A percentile compares a stretch with the other conserved stretches of the same genome.
Conservation (phyloP, 23 red algal genomes). For the Gracilaria vermiculophylla region DNA sequence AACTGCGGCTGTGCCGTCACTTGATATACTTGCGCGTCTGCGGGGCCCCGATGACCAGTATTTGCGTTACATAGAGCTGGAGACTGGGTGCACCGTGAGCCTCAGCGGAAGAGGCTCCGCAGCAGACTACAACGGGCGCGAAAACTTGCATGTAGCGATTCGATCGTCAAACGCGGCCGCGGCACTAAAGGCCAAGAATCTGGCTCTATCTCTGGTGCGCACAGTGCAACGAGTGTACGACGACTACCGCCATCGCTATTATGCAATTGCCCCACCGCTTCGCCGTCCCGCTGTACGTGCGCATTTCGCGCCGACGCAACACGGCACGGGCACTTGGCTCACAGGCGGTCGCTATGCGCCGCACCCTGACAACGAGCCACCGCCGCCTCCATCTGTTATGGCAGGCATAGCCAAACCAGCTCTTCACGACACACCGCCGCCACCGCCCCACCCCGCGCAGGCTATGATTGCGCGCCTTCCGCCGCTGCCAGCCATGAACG, state of each 20-base stretch:
- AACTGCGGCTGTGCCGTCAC: neutral
- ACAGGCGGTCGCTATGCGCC: neutral
- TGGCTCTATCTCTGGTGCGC: conserved; percentile 32
- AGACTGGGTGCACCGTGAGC: conserved; percentile 28
- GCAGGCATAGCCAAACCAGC: neutral
- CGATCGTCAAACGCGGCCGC: neutral
- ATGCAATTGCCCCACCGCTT: neutral
- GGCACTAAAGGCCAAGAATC: neutral
- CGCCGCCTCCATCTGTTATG: neutral
- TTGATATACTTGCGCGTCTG: conserved; percentile 36
- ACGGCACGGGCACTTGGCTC: neutral
- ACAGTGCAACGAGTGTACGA: conserved; percentile 48
- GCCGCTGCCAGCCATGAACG: neutral
- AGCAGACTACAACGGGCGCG: neutral
- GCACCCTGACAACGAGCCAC: neutral
- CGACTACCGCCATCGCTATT: conserved; percentile 19
- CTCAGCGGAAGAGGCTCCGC: conserved; percentile 20
- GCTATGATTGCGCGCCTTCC: neutral
- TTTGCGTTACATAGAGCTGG: conserved; percentile 14
- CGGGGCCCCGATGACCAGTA: conserved; percentile 29
- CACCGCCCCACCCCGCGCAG: neutral
- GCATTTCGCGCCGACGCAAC: neutral
- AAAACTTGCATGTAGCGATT: conserved; percentile 46
- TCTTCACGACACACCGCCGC: neutral
- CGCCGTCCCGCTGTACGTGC: neutral